Conservation (phyloP, 208 protist species). For the Leishmania amazonensis region DNA sequence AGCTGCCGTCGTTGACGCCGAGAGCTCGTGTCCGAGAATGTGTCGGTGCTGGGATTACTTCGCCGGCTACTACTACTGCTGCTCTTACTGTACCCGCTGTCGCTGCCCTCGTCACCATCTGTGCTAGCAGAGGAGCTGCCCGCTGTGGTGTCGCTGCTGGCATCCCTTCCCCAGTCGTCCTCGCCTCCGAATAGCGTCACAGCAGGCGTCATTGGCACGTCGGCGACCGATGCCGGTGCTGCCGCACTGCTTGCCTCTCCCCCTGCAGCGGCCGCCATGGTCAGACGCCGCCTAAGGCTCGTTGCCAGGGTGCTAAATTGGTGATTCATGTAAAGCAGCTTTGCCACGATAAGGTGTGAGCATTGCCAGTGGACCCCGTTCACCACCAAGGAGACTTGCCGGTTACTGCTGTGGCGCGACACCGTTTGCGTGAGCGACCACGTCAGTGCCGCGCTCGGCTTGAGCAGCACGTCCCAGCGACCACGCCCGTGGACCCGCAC, state of each 20-base stretch:
- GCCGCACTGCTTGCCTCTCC: not conserved
- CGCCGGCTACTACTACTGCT: constrained; percentile 7
- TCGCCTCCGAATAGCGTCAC: not conserved
- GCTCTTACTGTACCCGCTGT: not conserved
- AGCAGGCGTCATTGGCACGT: not conserved
- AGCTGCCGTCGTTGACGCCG: not conserved
- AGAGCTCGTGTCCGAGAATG: constrained; percentile 3
- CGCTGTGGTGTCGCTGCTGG: not conserved
- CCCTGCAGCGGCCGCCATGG: constrained; percentile 6
- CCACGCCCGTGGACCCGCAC: constrained; percentile 75
- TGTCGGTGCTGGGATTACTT: not conserved
- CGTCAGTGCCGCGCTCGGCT: constrained; percentile 38
- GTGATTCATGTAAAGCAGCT: constrained; percentile 53
- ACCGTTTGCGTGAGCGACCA: constrained; percentile 45
- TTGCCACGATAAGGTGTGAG: constrained; percentile 65
- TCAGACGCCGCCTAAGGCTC: constrained; percentile 18
- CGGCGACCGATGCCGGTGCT: not conserved
- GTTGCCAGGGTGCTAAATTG: constrained; percentile 23
- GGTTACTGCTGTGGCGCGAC: constrained; percentile 59
- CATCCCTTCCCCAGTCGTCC: not conserved
- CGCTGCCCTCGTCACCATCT: constrained; percentile 4
- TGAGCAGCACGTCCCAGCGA: constrained; percentile 67
- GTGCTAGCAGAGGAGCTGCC: not conserved
- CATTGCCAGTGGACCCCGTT: constrained; percentile 59
- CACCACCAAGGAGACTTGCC: constrained; percentile 38